Conservation (phyloP, 176 grass and related monocot genomes). For the Aegilops bicornis region DNA sequence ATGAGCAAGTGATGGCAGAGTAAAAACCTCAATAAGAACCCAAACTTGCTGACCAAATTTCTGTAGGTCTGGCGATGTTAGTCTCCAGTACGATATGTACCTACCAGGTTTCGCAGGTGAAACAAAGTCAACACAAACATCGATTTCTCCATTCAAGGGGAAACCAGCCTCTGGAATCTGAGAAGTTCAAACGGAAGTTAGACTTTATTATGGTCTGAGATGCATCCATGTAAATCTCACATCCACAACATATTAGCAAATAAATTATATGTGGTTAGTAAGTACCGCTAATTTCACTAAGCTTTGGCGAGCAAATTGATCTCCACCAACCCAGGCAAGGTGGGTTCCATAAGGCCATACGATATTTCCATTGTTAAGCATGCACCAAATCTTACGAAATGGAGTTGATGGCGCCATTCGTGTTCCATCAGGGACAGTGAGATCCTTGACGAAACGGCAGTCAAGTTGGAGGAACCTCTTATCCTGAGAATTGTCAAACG, state of each 20-base stretch:
- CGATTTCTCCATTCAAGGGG: constrained; percentile 39
- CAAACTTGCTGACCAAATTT: constrained; percentile 78
- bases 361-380: constrained; percentile 60
- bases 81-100: constrained; percentile 85
- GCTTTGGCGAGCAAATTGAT: constrained; percentile 42
- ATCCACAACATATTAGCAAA: constrained; percentile 4
- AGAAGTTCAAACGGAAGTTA: constrained; percentile 23
- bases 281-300: constrained; percentile 56
- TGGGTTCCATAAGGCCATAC: constrained; percentile 71
- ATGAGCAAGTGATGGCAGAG: not conserved
- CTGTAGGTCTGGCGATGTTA: constrained; percentile 60
- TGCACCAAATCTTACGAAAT: constrained; percentile 87
- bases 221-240: not conserved
- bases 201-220: not conserved
- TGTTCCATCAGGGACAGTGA: constrained; percentile 81
- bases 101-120: constrained; percentile 63
- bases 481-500: constrained; percentile 32
- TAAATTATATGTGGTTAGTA: not conserved
- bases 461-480: constrained; percentile 28
- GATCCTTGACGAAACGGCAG: constrained; percentile 58
- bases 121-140: constrained; percentile 61
- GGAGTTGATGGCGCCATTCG: constrained; percentile 55
- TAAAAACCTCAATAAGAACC: constrained; percentile 76
- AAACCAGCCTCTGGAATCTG: constrained; percentile 64
- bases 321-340: constrained; percentile 68